Percentiles rank a stretch among this genome's conserved stretches.
These are phyloP conservation scores for Allium cepa DNA, from an alignment of 106 monocot species.

Conservation along the genomic window DNA sequence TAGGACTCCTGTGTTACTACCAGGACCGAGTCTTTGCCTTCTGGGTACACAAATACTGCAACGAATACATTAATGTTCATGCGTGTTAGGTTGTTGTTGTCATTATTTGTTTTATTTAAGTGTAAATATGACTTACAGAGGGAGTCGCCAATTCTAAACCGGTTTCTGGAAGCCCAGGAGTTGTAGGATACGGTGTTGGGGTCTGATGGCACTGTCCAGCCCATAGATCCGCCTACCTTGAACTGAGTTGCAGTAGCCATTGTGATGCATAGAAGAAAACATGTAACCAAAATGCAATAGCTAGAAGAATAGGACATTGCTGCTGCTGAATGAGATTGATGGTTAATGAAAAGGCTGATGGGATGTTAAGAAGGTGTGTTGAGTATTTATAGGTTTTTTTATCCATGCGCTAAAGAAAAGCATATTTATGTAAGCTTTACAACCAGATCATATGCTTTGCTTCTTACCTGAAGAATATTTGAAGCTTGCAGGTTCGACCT, in stretches of 20 bases:
- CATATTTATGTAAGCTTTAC: conserved; percentile 8
- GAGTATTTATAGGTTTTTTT: conserved; percentile 26
- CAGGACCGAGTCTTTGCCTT: conserved; percentile 46
- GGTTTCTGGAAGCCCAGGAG: conserved; percentile 34
- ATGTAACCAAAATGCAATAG: background rate
- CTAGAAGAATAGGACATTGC: conserved; percentile 1
- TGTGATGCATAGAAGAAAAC: conserved; percentile 4
- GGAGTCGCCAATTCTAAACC: conserved; percentile 47
- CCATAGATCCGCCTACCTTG: conserved; percentile 51
- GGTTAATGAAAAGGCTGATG: background rate
- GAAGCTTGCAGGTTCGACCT: too few relatives aligned
- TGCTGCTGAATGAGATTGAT: background rate
- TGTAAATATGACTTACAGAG: conserved; percentile 30
- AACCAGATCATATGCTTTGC: conserved; percentile 29
- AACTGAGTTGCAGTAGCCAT: conserved; percentile 47
- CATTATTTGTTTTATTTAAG: background rate
- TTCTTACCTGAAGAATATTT: conserved; percentile 24
- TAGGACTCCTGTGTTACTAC: conserved; percentile 33
- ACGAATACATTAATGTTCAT: too few relatives aligned
- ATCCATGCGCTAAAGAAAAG: conserved; percentile 23
- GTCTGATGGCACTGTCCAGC: conserved; percentile 47
- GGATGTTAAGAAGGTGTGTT: background rate
- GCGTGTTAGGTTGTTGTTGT: too few relatives aligned
- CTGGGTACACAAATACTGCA: conserved; percentile 51
- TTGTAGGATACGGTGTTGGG: conserved; percentile 37